Base-by-base conservation (phyloP, 202 grass and related monocot species). In the Digitaria exilis region DNA sequence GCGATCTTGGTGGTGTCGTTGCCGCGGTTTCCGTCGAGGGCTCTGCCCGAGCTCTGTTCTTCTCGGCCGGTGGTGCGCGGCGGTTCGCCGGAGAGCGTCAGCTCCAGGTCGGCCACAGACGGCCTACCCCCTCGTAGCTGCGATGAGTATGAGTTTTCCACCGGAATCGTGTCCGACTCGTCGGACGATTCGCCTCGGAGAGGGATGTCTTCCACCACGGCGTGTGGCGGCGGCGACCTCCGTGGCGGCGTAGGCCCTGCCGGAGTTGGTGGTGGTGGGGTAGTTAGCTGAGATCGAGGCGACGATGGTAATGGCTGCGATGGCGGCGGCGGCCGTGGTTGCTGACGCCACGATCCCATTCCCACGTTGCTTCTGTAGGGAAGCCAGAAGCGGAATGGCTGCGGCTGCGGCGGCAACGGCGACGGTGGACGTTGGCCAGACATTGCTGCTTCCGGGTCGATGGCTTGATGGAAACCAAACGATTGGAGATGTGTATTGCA, bases 301-400 rank as follows among this genome's bases (percentile, higher is more conserved):
- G 64, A 35, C 0, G 79, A 19, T 37, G 80, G 50, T 44, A 39
- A 35, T 62, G 43, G 5, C 4, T 19, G 18, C 8, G 67, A 44
- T n/a, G n/a, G n/a, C n/a, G n/a, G n/a, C 1, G 63, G 59, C 16
- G 65, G 73, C 13, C 66, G 73, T 56, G 78, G 77, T 37, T 89
- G 87, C 45, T 85, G 87, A 26, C 59, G 84, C 64, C 42, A 67
- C 0, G 72, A 58, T 3, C 22, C 54, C n/a, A n/a, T n/a, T n/a
- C n/a, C n/a, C 17, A 73, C 73, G 46, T 56, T 79, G 75, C 71
- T 82, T 59, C 65, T 78, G 76, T 77, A 81, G 1, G 92, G 92
- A 29, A 91, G 80, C 92, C 92, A 89, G 83, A 94, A 91, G 72
- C 84, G 77, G 65, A 91, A 91, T 22, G 83, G 80, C 77, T 84